Evolutionary conservation across 2,329 filamentous ascomycete species (phyloP).

Genomic region (Talaromyces sp.): DNA sequence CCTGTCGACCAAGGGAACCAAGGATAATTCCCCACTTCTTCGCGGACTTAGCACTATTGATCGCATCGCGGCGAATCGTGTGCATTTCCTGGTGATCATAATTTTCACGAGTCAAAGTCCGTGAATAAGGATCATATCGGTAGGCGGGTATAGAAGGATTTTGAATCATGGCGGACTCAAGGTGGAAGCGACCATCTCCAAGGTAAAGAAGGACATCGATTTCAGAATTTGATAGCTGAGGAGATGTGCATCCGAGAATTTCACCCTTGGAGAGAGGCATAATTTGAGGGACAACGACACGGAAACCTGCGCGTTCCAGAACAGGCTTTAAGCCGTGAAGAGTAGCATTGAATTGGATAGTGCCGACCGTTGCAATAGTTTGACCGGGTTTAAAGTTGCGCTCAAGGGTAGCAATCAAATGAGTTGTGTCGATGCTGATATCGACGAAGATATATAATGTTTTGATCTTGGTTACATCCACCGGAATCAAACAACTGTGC

Average conservation of each 20-base stretch:
- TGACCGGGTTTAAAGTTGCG: conserved; percentile 85
- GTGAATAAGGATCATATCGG: conserved; percentile 94
- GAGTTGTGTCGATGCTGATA: conserved; percentile 89
- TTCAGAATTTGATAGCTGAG: conserved; percentile 61
- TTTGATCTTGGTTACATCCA: conserved; percentile 95
- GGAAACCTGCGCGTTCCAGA: conserved; percentile 82
- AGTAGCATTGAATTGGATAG: conserved; percentile 98
- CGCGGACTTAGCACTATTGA: conserved; percentile 72
- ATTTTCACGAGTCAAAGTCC: conserved; percentile 84
- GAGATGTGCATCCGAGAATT: conserved; percentile 96
- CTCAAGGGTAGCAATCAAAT: conserved; percentile 82
- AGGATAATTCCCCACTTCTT: conserved; percentile 94
- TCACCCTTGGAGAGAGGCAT: conserved; percentile 91
- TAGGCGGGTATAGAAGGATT: conserved; percentile 90
- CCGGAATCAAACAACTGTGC: conserved; percentile 93
- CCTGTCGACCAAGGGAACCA: conserved; percentile 87
- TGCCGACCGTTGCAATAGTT: conserved; percentile 89
- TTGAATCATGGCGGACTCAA: conserved; percentile 99
- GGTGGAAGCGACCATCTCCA: conserved; percentile 90
- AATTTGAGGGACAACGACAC: conserved; percentile 86
- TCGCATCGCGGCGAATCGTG: conserved; percentile 73
- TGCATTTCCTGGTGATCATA: conserved; percentile 95
- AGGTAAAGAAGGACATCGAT: conserved; percentile 85
- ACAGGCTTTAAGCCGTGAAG: conserved; percentile 80
- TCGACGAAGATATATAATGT: conserved; percentile 98